Conservation (phyloP, 129 eudicot species). For the Calendula officinalis region DNA sequence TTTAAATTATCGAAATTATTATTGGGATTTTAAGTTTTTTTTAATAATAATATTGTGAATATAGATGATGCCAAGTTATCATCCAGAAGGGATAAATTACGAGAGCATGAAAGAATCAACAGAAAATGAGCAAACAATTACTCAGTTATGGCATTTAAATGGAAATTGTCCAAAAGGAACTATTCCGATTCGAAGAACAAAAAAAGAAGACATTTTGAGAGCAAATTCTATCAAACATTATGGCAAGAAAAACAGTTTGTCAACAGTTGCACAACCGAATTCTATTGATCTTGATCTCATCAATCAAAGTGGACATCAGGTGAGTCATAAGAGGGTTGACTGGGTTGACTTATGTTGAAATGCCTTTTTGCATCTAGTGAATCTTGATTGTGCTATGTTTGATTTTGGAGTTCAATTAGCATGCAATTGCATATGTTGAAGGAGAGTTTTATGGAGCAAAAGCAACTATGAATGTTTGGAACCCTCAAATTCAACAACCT, state of each 20-base stretch:
- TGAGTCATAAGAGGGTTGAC: conserved; percentile 18
- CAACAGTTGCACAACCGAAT: conserved; percentile 47
- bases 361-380: conserved; percentile 17
- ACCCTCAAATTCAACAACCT: conserved; percentile 66
- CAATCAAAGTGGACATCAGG: conserved; percentile 86
- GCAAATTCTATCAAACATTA: conserved; percentile 61
- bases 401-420: conserved; percentile 53
- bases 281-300: conserved; percentile 73
- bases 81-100: conserved; percentile 67
- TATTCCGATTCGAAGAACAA: conserved; percentile 74
- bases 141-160: conserved; percentile 68
- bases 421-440: conserved; percentile 87
- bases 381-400: conserved; percentile 35
- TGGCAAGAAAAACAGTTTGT: conserved; percentile 53
- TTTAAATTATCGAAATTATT: too few species aligned
- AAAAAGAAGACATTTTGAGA: conserved; percentile 62
- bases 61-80: conserved; percentile 75
- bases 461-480: conserved; percentile 87
- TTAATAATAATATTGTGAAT: not conserved
- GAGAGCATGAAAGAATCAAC: conserved; percentile 37
- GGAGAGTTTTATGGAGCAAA: conserved; percentile 83
- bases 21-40: too few species aligned
- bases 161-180: conserved; percentile 74
- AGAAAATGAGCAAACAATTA: conserved; percentile 20
- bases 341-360: conserved; percentile 17